Evolutionary conservation across 176 grass and related monocot genomes (phyloP), one percentile per base, ranked within the genome.

Genomic region (Oryza nivara): DNA sequence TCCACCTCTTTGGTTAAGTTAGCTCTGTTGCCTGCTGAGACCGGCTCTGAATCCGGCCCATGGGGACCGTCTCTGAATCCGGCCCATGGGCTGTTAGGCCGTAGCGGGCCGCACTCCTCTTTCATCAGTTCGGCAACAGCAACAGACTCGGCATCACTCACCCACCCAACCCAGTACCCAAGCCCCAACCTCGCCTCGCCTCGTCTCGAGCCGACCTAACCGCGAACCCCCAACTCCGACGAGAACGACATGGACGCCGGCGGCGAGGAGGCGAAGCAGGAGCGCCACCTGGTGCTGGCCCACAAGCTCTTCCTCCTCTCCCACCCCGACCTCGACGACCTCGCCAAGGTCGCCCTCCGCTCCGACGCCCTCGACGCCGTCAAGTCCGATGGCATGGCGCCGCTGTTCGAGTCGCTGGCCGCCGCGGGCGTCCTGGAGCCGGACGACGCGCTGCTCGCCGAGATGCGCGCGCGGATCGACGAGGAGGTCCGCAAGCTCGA

Each of bases 241-340:
- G 52, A 56, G 52, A 69, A 32, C 35, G 58, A 64, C 35, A 84
- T 87, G 80, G 86, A 89, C 88, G 83, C 81, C 80, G 87, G 67
- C 70, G 80, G 80, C 46, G 90, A 84, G 87, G 89, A 86, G 0
- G 88, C 68, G 54, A 93, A 91, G 76, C 96, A 97, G 91, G 91
- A 95, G 73, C 83, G 74, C 73, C 96, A 98, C 72, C 87, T 98
- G 79, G 46, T 86, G 65, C 90, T 98, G 58, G 92, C 89, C 26
- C 74, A 95, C 91, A 98, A 95, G 83, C 91, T 95, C 51, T 98
- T 98, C 91, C 93, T 95, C 12, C 89, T 98, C 67, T 84, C 96
- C 66, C 93, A 90, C 12, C 87, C 88, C 20, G 87, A 92, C 47
- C 89, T 95, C 52, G 96, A 92, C 65, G 96, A 98, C 83, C 92